A percentile compares a stretch with the other conserved stretches of the same genome.
Evolutionary conservation across 2,329 filamentous ascomycete species (phyloP).

Genomic region (Calonectria fujianensis): DNA sequence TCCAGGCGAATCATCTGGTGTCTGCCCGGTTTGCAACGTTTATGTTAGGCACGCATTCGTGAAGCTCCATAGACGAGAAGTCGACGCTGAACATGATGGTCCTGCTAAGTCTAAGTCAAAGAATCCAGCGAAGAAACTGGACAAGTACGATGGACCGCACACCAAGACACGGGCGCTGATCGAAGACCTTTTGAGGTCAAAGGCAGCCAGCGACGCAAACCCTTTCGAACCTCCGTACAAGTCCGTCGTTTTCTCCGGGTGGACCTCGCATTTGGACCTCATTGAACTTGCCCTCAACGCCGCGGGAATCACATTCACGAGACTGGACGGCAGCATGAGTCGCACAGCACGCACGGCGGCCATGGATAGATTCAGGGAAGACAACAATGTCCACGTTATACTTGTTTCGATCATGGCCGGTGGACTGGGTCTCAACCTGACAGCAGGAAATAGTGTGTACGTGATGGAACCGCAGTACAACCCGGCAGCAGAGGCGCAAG

Average conservation of each 20-base stretch:
- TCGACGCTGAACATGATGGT: conserved; percentile 74
- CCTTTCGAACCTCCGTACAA: conserved; percentile 86
- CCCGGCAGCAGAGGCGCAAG: conserved; percentile 94
- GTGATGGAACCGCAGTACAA: conserved; percentile 99
- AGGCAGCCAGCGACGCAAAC: conserved; percentile 75
- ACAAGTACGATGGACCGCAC: conserved; percentile 88
- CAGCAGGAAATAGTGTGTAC: conserved; percentile 89
- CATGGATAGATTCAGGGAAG: conserved; percentile 85
- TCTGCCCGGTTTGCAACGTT: conserved; percentile 82
- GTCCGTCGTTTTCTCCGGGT: conserved; percentile 96
- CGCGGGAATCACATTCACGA: conserved; percentile 80
- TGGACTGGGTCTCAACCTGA: conserved; percentile 93
- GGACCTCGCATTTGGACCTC: conserved; percentile 95
- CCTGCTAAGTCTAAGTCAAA: conserved; percentile 62
- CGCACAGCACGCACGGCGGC: conserved; percentile 83
- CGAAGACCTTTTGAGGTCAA: conserved; percentile 80
- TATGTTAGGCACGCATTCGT: conserved; percentile 80
- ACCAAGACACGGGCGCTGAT: conserved; percentile 93
- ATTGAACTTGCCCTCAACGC: conserved; percentile 87
- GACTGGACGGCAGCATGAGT: conserved; percentile 94
- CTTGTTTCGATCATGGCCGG: conserved; percentile 95
- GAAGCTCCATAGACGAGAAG: conserved; percentile 79
- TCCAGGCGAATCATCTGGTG: conserved; percentile 64
- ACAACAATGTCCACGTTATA: conserved; percentile 84
- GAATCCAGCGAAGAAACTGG: conserved; percentile 72